Evolutionary conservation across 2,329 filamentous ascomycete species (phyloP).

Genomic region (Monilinia polystroma): DNA sequence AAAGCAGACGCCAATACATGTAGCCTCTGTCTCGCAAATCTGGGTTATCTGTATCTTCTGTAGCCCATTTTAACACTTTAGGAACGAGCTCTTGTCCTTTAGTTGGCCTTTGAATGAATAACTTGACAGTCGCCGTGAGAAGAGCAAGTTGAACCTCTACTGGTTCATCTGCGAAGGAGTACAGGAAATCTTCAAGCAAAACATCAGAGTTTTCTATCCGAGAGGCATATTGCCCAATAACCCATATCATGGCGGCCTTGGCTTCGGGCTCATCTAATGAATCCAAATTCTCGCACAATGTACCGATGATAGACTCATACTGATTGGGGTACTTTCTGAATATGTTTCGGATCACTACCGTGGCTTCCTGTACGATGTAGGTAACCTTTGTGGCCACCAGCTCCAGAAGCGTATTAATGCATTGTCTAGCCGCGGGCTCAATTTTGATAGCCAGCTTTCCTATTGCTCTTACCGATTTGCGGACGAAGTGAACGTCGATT

Average conservation of each 20-base stretch:
- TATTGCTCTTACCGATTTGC: constrained; percentile 95
- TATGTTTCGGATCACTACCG: constrained; percentile 97
- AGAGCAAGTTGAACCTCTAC: constrained; percentile 94
- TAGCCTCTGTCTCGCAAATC: constrained; percentile 94
- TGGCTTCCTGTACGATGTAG: constrained; percentile 98
- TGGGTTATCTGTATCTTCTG: constrained; percentile 98
- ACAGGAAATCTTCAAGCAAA: constrained; percentile 90
- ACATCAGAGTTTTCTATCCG: constrained; percentile 96
- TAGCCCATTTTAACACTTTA: constrained; percentile 96
- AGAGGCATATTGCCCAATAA: constrained; percentile 96
- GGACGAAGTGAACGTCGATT: constrained; percentile 97
- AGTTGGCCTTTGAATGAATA: constrained; percentile 95
- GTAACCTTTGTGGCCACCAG: constrained; percentile 97
- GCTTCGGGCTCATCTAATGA: constrained; percentile 96
- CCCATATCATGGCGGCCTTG: constrained; percentile 98
- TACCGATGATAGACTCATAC: constrained; percentile 96
- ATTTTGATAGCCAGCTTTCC: constrained; percentile 99
- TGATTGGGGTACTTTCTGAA: constrained; percentile 99
- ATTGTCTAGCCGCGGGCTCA: constrained; percentile 84
- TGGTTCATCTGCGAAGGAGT: constrained; percentile 89
- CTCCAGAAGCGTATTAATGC: constrained; percentile 89
- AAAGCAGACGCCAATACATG: constrained; percentile 98
- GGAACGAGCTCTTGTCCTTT: constrained; percentile 92
- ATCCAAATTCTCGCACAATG: constrained; percentile 92
- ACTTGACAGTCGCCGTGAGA: constrained; percentile 92